A percentile compares a stretch with the other conserved stretches of the same genome.
Conservation (phyloP, 2,329 filamentous ascomycete genomes). For the Fusarium equiseti region DNA sequence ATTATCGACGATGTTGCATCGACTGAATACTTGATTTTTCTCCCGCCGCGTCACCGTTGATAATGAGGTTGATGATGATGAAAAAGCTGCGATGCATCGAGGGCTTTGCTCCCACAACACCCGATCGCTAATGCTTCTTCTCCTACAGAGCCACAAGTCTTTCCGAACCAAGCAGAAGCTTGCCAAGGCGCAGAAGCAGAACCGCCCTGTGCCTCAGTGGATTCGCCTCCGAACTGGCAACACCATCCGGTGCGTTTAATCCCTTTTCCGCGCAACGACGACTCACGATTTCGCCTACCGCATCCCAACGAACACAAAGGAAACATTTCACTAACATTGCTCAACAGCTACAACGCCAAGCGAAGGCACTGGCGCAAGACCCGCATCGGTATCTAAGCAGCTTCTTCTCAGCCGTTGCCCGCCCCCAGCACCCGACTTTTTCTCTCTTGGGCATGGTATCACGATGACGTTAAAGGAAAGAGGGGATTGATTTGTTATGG, state of each 20-base stretch:
- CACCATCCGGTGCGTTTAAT: constrained; percentile 91
- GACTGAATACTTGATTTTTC: constrained; percentile 12
- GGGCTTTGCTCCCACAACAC: constrained; percentile 20
- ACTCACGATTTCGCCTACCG: constrained; percentile 9
- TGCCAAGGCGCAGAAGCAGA: constrained; percentile 99
- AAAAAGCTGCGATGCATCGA: constrained; percentile 15
- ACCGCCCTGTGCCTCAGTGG: constrained; percentile 99
- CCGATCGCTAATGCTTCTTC: constrained; percentile 45
- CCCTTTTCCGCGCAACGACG: constrained; percentile 17
- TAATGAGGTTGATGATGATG: constrained; percentile 22
- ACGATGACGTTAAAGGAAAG: constrained; percentile 41
- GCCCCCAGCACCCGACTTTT: constrained; percentile 45
- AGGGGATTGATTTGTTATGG: constrained; percentile 40
- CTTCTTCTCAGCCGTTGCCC: constrained; percentile 47
- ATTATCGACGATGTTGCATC: constrained; percentile 25
- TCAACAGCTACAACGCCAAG: constrained; percentile 97
- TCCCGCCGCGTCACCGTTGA: constrained; percentile 14
- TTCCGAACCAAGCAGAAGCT: constrained; percentile 99
- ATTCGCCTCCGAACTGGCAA: constrained; percentile 98
- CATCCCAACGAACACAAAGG: constrained; percentile 2
- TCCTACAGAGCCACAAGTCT: constrained; percentile 92
- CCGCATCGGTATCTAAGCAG: constrained; percentile 92
- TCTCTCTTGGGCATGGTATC: constrained; percentile 48
- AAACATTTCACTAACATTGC: constrained; percentile 21
- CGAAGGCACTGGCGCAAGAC: constrained; percentile 99